phyloP scores from a whole-genome alignment of 2,329 filamentous ascomycete genomes.

The Colletotrichum kahawae region DNA sequence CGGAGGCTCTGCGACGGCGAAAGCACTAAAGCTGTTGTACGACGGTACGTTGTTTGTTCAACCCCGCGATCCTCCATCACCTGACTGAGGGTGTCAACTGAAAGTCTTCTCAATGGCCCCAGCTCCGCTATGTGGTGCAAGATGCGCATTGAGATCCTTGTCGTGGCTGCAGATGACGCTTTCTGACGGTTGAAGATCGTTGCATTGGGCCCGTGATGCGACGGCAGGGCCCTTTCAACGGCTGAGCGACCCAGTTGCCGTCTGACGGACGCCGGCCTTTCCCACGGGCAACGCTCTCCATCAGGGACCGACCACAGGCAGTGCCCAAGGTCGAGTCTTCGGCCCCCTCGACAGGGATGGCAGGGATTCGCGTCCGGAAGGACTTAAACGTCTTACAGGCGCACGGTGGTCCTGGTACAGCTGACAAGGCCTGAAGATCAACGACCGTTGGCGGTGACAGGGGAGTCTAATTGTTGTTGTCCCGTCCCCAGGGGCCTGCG shows the following conservation, averaged over 20 bases:
- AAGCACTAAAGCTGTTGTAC: neutral
- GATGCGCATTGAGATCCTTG: neutral
- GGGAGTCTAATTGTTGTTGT: neutral
- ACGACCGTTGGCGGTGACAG: neutral
- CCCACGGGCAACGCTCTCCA: neutral
- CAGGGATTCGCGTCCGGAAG: neutral
- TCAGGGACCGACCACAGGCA: neutral
- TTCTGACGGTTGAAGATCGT: neutral
- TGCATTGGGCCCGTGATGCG: neutral
- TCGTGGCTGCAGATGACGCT: neutral
- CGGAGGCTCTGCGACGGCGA: neutral
- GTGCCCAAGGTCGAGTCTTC: neutral
- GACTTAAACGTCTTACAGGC: slow-evolving; percentile 10
- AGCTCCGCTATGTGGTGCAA: neutral
- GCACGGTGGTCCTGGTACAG: neutral
- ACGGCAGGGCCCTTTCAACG: neutral
- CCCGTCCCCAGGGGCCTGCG: neutral
- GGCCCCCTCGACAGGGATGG: neutral
- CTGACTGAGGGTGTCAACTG: neutral
- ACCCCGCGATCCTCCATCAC: neutral
- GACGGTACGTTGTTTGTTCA: neutral
- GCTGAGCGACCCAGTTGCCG: neutral
- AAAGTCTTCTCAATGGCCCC: neutral
- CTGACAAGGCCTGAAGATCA: neutral
- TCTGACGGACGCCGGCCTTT: neutral